Base-by-base conservation (phyloP, 2,329 filamentous ascomycete species). In the Aspergillus sp. region DNA sequence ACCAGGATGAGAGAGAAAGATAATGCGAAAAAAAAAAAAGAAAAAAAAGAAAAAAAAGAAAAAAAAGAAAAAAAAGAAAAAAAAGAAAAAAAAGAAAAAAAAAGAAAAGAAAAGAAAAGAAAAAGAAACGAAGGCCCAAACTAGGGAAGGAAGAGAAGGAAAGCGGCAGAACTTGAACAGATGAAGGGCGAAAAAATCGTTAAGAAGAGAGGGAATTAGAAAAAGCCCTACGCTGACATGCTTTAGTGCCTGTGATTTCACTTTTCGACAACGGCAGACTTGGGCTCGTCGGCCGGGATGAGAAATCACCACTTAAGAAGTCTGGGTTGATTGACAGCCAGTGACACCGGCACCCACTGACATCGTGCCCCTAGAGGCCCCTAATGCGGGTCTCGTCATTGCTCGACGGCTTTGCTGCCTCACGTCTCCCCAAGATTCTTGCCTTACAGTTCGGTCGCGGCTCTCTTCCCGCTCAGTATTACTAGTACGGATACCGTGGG, bases 371-470 rank as follows among this genome's bases (percentile, higher is more conserved):
- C 54, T 46, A n/a, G 31, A 31, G 49, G 56, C 50, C 54, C 56
- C 55, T 55, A 26, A 66, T 65, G 65, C 57, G 62, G 42, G 57
- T 57, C 57, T 57, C 57, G 55, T 61, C 62, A 60, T 59, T 29
- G 55, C 57, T 63, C 51, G 56, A 57, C 62, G 50, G 36, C 54
- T 49, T 67, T 54, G 63, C 57, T 65, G 58, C 63, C 62, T 65
- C 63, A 56, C 54, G 36, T 45, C 57, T 46, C 59, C 49, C 31
- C 32, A 42, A 46, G 24, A 46, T 61, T 63, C 58, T 62, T 55
- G 59, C 64, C 60, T 64, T 65, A 64, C 58, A 59, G 22, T 49
- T 52, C 54, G 62, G 62, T 58, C 56, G 58, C 29, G 49, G 42
- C 49, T 54, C 26, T 32, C 29, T 22, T 57, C 51, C 50, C 42